Percentiles rank a stretch among this genome's conserved stretches.
phyloP scores from a whole-genome alignment of 2,329 filamentous ascomycete genomes.

The Epicoccum nigrum region DNA sequence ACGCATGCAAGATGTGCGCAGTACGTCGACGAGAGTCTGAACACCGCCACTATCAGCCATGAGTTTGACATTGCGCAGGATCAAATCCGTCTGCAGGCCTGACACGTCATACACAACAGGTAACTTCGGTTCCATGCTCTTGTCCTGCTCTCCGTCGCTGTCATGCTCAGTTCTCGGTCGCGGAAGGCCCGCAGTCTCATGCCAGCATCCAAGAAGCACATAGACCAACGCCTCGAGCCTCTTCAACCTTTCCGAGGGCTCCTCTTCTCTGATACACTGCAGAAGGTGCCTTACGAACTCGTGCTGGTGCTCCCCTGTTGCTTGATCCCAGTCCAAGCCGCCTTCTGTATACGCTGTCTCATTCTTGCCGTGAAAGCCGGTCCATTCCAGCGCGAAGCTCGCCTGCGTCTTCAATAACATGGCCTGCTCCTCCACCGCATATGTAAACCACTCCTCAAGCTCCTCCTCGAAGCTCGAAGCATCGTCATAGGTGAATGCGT shows the following conservation, averaged over 20 bases:
- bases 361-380: slow-evolving; percentile 47
- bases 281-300: slow-evolving; percentile 61
- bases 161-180: slow-evolving; percentile 15
- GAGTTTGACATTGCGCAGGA: slow-evolving; percentile 52
- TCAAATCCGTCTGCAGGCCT: slow-evolving; percentile 52
- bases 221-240: slow-evolving; percentile 55
- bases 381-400: slow-evolving; percentile 79
- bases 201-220: slow-evolving; percentile 56
- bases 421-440: slow-evolving; percentile 83
- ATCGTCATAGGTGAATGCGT: slow-evolving; percentile 74
- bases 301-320: slow-evolving; percentile 61
- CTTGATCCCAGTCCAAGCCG: slow-evolving; percentile 69
- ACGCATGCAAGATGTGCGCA: slow-evolving; percentile 44
- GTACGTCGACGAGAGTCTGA: slow-evolving; percentile 47
- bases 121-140: background rate
- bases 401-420: slow-evolving; percentile 76
- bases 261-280: slow-evolving; percentile 36
- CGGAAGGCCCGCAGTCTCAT: slow-evolving; percentile 55
- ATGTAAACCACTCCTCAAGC: slow-evolving; percentile 97
- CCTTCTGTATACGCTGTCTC: slow-evolving; percentile 49
- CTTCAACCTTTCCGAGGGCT: slow-evolving; percentile 41
- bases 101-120: slow-evolving; percentile 37
- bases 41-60: slow-evolving; percentile 51
- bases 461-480: slow-evolving; percentile 75
- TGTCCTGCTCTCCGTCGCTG: slow-evolving; percentile 20